Base-by-base conservation (phyloP, 495 filamentous ascomycete genomes). In the Patellaria atrata region DNA sequence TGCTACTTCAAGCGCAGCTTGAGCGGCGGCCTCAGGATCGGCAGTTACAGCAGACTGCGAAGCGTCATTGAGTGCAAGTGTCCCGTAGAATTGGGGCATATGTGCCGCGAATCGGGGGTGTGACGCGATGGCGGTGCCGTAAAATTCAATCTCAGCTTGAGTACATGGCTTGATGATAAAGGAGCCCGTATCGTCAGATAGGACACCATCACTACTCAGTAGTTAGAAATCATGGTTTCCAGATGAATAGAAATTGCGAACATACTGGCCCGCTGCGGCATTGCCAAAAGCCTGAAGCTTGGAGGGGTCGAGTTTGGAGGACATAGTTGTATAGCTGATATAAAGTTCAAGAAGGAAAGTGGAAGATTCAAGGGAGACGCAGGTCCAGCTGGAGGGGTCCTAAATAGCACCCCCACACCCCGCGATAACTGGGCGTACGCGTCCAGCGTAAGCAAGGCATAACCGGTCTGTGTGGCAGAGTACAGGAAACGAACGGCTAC, bases 91-190 rank as follows among this genome's bases (percentile, higher is more conserved):
- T 6, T 69, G 70, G 35, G 89, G 87, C 64, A 96, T 89, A 50
- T 80, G 73, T 14, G 73, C 70, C 13, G 71, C 69, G 45, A 94
- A 78, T 3, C 62, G 65, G 13, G 74, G 74, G 47, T 93, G 85
- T 11, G 61, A 50, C 22, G 64, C 46, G 6, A 57, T 47, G 24
- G 75, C 74, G 17, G 76, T 71, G 57, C 94, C 76, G 70, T 99
- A 99, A 60, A 99, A 99, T 17, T 73, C 71, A 38, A 94, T 73
- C 60, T 99, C 89, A 38, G 73, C 68, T 26, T 70, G 56, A 5
- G 82, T 92, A 59, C 89, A 94, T 19, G 89, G 89, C 58, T 99
- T 99, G 55, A 94, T 82, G 51, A 99, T 77, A 12, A 94, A 63
- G 37, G 79, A 70, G 49, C 89, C 89, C 31, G 81, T 77, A 34